These are phyloP conservation scores for Sporothrix sp. DNA, from an alignment of 2,329 filamentous ascomycete genomes.

Conservation along the genomic window DNA sequence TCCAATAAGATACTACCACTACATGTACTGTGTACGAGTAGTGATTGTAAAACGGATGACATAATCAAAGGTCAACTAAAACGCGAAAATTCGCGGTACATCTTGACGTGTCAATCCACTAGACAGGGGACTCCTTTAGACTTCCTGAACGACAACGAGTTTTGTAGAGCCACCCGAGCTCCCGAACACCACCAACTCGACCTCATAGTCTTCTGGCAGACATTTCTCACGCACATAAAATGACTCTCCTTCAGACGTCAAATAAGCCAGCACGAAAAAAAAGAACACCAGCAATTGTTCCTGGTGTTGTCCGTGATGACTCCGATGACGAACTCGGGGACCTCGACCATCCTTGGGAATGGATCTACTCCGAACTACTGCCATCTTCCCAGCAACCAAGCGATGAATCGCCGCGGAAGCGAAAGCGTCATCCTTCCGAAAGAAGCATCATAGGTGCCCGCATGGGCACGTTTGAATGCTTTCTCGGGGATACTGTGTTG, in stretches of 20 bases:
- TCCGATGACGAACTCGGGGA: conserved; percentile 79
- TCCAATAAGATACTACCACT: no score
- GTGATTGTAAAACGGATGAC: not conserved
- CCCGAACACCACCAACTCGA: no score
- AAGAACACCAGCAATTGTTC: conserved; percentile 19
- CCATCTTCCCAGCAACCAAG: conserved; percentile 8
- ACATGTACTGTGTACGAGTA: no score
- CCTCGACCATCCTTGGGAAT: conserved; percentile 67
- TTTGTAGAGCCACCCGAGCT: no score
- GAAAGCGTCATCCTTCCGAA: conserved; percentile 27
- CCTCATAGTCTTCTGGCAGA: not conserved
- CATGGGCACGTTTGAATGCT: conserved; percentile 73
- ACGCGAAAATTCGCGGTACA: conserved; percentile 7
- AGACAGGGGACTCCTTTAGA: no score
- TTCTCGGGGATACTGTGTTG: conserved; percentile 72
- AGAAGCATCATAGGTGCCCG: conserved; percentile 65
- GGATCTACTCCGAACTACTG: conserved; percentile 52
- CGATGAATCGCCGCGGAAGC: conserved; percentile 22
- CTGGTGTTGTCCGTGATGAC: conserved; percentile 62
- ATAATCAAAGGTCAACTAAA: conserved; percentile 2
- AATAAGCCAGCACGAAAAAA: conserved; percentile 2
- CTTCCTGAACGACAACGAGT: no score
- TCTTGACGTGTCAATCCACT: not conserved
- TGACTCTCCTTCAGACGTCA: conserved; percentile 14
- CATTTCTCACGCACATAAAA: not conserved